Evolutionary conservation across 1,139 yeast genomes (phyloP).

Genomic region (Komagataea norvegica): DNA sequence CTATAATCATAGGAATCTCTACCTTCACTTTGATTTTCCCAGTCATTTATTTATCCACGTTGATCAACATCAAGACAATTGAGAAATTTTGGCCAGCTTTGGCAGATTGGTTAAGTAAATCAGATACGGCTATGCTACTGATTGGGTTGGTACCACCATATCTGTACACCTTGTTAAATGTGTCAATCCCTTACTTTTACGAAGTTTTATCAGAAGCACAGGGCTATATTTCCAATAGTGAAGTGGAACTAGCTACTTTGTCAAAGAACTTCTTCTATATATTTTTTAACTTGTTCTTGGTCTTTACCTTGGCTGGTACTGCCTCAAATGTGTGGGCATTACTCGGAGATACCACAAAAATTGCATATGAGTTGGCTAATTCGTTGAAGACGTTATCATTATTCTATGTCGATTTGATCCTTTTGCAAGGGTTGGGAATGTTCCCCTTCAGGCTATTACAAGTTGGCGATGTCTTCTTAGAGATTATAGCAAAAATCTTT

Average conservation of each 20-base stretch:
- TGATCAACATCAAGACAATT: slow-evolving; percentile 65
- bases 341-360: slow-evolving; percentile 69
- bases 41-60: slow-evolving; percentile 65
- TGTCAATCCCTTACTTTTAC: slow-evolving; percentile 70
- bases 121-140: slow-evolving; percentile 57
- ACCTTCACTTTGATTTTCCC: slow-evolving; percentile 71
- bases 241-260: slow-evolving; percentile 72
- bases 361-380: slow-evolving; percentile 73
- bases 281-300: slow-evolving; percentile 78
- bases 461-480: slow-evolving; percentile 40
- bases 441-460: slow-evolving; percentile 71
- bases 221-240: slow-evolving; percentile 76
- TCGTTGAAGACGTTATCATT: slow-evolving; percentile 66
- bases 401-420: slow-evolving; percentile 77
- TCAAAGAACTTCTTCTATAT: slow-evolving; percentile 81
- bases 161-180: slow-evolving; percentile 68
- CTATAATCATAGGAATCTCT: slow-evolving; percentile 56
- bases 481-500: slow-evolving; percentile 37
- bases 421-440: slow-evolving; percentile 81
- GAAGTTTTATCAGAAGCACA: slow-evolving; percentile 64
- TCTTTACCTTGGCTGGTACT: slow-evolving; percentile 79
- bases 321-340: slow-evolving; percentile 61
- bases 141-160: slow-evolving; percentile 78
- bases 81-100: slow-evolving; percentile 68
- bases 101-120: slow-evolving; percentile 55